These are phyloP conservation scores for Ceraceosorus guamensis DNA, from an alignment of 1,284 basidiomycete genomes.

Conservation along the genomic window DNA sequence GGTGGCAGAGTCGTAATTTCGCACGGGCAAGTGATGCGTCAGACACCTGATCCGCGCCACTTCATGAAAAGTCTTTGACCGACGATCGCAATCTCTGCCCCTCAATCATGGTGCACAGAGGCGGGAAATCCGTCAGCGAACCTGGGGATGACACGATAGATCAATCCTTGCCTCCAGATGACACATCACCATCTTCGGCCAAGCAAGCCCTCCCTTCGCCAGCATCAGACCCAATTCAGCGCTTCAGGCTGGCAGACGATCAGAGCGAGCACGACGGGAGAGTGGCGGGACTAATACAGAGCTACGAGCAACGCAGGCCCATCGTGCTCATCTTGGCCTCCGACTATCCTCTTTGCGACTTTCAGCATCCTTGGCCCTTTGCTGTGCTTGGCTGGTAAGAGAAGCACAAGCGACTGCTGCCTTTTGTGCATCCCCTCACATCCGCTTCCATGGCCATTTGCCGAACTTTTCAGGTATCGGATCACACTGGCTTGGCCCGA, in stretches of 20 bases:
- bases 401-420: neutral
- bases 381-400: slow-evolving; percentile 29
- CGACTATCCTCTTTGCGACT: slow-evolving; percentile 20
- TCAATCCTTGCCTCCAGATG: too few relatives aligned
- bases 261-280: slow-evolving; percentile 15
- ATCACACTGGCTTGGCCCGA: slow-evolving; percentile 32
- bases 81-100: too few relatives aligned
- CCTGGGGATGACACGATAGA: too few relatives aligned
- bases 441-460: neutral
- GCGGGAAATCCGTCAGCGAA: neutral
- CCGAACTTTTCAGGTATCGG: slow-evolving; percentile 10
- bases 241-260: slow-evolving; percentile 10
- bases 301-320: slow-evolving; percentile 13
- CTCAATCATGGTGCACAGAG: too few relatives aligned
- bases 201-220: too few relatives aligned
- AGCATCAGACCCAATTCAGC: too few relatives aligned
- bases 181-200: too few relatives aligned
- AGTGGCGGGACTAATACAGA: slow-evolving; percentile 22
- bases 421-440: too few relatives aligned
- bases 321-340: slow-evolving; percentile 22
- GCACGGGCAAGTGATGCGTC: slow-evolving; percentile 13
- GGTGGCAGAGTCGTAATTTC: slow-evolving; percentile 27
- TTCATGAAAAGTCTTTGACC: too few relatives aligned
- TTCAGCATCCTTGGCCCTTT: slow-evolving; percentile 18
- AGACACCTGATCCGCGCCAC: neutral